Evolutionary conservation across 305 asterid genomes (phyloP).

Genomic region (Nicotiana rustica): DNA sequence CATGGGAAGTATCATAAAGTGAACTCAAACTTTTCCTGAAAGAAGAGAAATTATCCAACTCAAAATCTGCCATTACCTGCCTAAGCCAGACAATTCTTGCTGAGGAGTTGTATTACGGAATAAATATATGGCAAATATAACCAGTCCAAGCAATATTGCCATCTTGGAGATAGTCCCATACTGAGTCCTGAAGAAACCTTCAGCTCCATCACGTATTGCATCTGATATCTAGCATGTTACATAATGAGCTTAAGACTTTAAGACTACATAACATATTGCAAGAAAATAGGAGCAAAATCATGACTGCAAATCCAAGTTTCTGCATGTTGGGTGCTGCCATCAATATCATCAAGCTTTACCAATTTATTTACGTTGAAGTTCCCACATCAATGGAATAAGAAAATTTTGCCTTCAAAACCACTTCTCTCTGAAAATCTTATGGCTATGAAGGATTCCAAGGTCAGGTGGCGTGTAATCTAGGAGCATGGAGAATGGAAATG

Average conservation of each 20-base stretch:
- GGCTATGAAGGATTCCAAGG: slow-evolving; percentile 1
- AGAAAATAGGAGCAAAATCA: slow-evolving; percentile 15
- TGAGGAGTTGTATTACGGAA: slow-evolving; percentile 92
- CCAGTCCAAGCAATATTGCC: slow-evolving; percentile 80
- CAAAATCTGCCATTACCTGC: slow-evolving; percentile 63
- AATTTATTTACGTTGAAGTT: slow-evolving; percentile 17
- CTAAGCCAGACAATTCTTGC: slow-evolving; percentile 93
- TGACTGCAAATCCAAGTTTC: slow-evolving; percentile 30
- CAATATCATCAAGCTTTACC: slow-evolving; percentile 5
- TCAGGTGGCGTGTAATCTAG: neutral
- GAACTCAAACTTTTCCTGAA: slow-evolving; percentile 29
- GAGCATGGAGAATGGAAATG: slow-evolving; percentile 24
- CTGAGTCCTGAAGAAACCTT: slow-evolving; percentile 98
- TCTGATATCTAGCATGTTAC: slow-evolving; percentile 87
- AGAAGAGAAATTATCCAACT: slow-evolving; percentile 31
- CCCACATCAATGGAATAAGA: neutral
- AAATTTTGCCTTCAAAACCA: neutral
- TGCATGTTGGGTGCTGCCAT: neutral
- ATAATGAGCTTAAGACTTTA: slow-evolving; percentile 47
- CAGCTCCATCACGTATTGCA: slow-evolving; percentile 99
- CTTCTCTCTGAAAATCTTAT: neutral
- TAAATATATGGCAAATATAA: slow-evolving; percentile 82
- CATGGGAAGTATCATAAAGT: slow-evolving; percentile 37
- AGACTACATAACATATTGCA: slow-evolving; percentile 11
- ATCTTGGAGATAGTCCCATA: slow-evolving; percentile 96